Percentiles rank a stretch among this genome's conserved stretches.
Conservation (phyloP, 164 flowering plant genomes). For the Tinospora cordifolia region DNA sequence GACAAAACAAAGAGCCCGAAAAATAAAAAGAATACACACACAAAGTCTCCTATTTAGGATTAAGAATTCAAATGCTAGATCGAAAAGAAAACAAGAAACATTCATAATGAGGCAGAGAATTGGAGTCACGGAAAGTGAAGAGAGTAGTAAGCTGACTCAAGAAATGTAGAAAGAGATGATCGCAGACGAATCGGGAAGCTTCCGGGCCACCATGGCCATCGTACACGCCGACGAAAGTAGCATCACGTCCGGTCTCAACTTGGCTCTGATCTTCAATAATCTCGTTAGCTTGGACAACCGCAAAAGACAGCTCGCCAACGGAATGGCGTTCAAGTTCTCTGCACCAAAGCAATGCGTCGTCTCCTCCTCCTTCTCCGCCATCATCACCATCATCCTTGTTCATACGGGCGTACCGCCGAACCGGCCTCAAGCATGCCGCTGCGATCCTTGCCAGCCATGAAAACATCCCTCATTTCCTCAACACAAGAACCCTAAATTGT, state of each 20-base stretch:
- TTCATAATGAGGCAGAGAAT: neutral
- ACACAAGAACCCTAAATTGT: slow-evolving; percentile 12
- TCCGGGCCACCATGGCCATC: slow-evolving; percentile 90
- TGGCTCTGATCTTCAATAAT: slow-evolving; percentile 76
- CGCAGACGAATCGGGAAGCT: slow-evolving; percentile 51
- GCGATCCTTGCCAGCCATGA: slow-evolving; percentile 54
- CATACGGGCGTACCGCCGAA: slow-evolving; percentile 58
- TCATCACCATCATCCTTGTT: slow-evolving; percentile 52
- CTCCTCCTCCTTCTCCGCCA: slow-evolving; percentile 13
- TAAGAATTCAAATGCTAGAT: neutral
- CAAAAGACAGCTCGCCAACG: slow-evolving; percentile 62
- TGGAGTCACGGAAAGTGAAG: neutral
- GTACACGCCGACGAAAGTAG: slow-evolving; percentile 66
- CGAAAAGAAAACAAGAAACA: neutral
- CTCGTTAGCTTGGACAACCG: slow-evolving; percentile 67
- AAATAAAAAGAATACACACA: neutral
- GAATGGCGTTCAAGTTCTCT: slow-evolving; percentile 53
- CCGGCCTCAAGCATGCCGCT: slow-evolving; percentile 48
- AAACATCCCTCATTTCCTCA: slow-evolving; percentile 77
- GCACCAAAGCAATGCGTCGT: slow-evolving; percentile 51
- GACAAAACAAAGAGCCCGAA: neutral
- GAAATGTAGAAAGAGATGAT: slow-evolving; percentile 49
- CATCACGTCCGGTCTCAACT: slow-evolving; percentile 48
- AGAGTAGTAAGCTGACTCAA: slow-evolving; percentile 31
- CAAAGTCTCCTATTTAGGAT: neutral